Conservation (phyloP, 495 filamentous ascomycete genomes). For the Haplographium delicatum region DNA sequence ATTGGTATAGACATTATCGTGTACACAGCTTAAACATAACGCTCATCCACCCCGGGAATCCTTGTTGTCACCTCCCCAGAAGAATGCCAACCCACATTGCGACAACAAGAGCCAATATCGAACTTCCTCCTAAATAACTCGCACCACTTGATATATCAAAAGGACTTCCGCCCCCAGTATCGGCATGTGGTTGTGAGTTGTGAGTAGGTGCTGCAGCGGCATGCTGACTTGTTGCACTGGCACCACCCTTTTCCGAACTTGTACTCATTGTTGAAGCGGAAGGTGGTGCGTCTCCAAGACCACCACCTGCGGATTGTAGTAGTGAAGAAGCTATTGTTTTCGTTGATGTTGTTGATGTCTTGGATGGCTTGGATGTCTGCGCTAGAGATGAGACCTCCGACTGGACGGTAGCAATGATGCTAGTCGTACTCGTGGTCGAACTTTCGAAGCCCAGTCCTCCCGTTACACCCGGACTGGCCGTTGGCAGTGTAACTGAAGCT, state of each 20-base stretch:
- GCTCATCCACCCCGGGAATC: not conserved
- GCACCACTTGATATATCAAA: conserved; percentile 12
- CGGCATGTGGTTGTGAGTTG: not conserved
- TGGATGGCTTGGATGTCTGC: not conserved
- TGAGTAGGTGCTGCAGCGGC: not conserved
- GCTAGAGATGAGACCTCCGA: not conserved
- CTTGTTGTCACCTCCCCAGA: conserved; percentile 9
- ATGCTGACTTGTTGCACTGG: not conserved
- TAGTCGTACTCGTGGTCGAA: not conserved
- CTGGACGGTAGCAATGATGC: not conserved
- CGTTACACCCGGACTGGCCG: conserved; percentile 12
- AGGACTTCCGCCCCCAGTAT: conserved; percentile 11
- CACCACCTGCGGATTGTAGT: not conserved
- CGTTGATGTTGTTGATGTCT: not conserved
- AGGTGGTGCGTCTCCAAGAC: not conserved
- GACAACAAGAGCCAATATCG: conserved; percentile 6
- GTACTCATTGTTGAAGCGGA: not conserved
- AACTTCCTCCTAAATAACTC: not conserved
- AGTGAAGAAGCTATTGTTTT: conserved; percentile 4
- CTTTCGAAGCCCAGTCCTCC: conserved; percentile 16
- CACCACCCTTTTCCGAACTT: not conserved
- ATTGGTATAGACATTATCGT: conserved; percentile 14
- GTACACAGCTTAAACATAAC: conserved; percentile 2
- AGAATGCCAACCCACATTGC: conserved; percentile 6
- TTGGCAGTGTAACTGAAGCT: conserved; percentile 17